Percentiles rank a stretch among this genome's conserved stretches.
Conservation (phyloP, 2,329 filamentous ascomycete species). For the Furcasterigmium furcatum region DNA sequence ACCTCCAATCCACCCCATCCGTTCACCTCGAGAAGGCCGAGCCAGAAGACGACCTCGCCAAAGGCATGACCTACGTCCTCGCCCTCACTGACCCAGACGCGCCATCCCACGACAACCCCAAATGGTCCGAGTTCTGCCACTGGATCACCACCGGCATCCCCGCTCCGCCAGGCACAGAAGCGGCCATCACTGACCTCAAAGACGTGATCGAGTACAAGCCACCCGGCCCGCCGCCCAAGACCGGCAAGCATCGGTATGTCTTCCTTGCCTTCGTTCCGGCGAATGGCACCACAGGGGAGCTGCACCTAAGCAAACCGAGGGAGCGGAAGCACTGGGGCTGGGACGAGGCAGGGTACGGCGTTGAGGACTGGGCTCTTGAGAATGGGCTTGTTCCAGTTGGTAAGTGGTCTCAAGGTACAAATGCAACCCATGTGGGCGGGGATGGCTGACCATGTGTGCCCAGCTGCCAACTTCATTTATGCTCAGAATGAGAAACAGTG, state of each 20-base stretch:
- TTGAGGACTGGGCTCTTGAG: constrained; percentile 33
- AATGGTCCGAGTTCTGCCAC: constrained; percentile 43
- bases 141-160: constrained; percentile 35
- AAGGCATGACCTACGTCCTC: constrained; percentile 21
- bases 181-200: constrained; percentile 19
- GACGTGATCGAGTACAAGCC: constrained; percentile 37
- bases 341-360: constrained; percentile 29
- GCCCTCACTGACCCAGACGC: constrained; percentile 40
- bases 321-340: constrained; percentile 37
- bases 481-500: constrained; percentile 33
- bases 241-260: constrained; percentile 40
- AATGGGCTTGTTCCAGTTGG: constrained; percentile 37
- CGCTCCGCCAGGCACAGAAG: constrained; percentile 9
- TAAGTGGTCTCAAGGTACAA: constrained; percentile 17
- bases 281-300: constrained; percentile 31
- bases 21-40: constrained; percentile 6
- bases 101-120: constrained; percentile 34
- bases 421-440: background rate
- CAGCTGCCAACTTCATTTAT: constrained; percentile 40
- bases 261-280: constrained; percentile 33
- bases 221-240: constrained; percentile 35
- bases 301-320: constrained; percentile 28
- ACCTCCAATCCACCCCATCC: constrained; percentile 8
- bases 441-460: constrained; percentile 11
- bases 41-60: background rate